Evolutionary conservation across 495 filamentous ascomycete genomes (phyloP), one percentile per base, ranked within the genome.

Genomic region (Amphirosellinia nigrospora): DNA sequence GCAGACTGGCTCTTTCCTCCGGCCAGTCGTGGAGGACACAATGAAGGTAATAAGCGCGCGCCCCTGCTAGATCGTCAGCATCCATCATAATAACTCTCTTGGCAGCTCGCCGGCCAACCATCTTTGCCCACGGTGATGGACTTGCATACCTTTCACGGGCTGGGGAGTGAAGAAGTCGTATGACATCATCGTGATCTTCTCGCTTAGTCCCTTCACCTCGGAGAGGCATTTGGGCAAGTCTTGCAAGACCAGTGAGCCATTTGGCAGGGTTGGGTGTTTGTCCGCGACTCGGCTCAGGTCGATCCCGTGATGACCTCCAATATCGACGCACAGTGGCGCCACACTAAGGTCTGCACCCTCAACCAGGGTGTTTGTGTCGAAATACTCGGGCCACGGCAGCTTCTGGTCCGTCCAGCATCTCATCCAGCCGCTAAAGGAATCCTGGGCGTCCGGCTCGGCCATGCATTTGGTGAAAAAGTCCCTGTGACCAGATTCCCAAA

Each of bases 11-110:
- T 4, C 43, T 48, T 9, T 45, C 30, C 41, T 85, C 79, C 0
- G 82, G 70, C 82, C 82, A 85, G 72, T 86, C 81, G 68, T 86
- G 84, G 10, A 86, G 72, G 4, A 85, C 73, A 10, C 59, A 70
- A 48, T 82, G 83, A 64, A 82, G 71, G 70, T 80, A 82, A 67
- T 85, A 86, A 0, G 76, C 80, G 2, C 79, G 73, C 9, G 83
- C 82, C 50, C 50, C 50, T 53, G 23, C 16, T 53, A 23, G 50
- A 30, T 53, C 7, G 26, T 53, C 50, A 53, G 50, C 50, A 53
- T 30, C 15, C 50, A 32, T 13, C 26, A 28, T 30, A n/a, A n/a
- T n/a, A n/a, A n/a, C n/a, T n/a, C n/a, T n/a, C n/a, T n/a, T n/a
- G n/a, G n/a, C n/a, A n/a, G n/a, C n/a, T n/a, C n/a, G n/a, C n/a